Percentiles rank a stretch among this genome's conserved stretches.
These are phyloP conservation scores for Cryptococcus hybrid DNA, from an alignment of 1,284 basidiomycete genomes.

Conservation along the genomic window DNA sequence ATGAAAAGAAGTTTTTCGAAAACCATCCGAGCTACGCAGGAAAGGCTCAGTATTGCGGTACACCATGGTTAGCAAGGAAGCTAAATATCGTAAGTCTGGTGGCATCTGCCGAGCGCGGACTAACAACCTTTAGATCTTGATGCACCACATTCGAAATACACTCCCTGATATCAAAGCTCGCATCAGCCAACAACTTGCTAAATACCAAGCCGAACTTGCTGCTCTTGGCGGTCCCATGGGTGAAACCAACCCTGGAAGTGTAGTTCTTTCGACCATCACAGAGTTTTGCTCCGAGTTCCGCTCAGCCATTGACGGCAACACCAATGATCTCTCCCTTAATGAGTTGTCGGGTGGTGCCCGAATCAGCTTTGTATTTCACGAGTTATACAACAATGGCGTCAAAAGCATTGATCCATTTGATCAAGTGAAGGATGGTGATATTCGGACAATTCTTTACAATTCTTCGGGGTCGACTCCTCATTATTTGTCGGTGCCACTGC, in stretches of 20 bases:
- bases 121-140: slow-evolving; percentile 67
- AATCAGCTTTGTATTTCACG: slow-evolving; percentile 98
- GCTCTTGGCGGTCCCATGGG: slow-evolving; percentile 85
- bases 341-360: slow-evolving; percentile 96
- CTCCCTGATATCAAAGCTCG: slow-evolving; percentile 96
- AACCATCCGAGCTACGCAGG: slow-evolving; percentile 86
- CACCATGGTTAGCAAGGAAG: slow-evolving; percentile 94
- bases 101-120: background rate
- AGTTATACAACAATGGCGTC: slow-evolving; percentile 94
- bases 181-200: slow-evolving; percentile 81
- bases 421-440: slow-evolving; percentile 97
- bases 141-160: slow-evolving; percentile 96
- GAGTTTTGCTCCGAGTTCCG: slow-evolving; percentile 97
- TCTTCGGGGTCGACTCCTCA: slow-evolving; percentile 92
- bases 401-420: slow-evolving; percentile 97
- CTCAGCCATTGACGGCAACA: slow-evolving; percentile 94
- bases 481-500: slow-evolving; percentile 95
- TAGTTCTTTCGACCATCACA: slow-evolving; percentile 93
- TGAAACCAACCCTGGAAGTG: slow-evolving; percentile 77
- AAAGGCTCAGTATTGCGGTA: slow-evolving; percentile 95
- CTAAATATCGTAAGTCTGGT: slow-evolving; percentile 77
- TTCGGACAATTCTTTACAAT: slow-evolving; percentile 93
- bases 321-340: slow-evolving; percentile 89
- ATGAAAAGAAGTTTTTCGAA: slow-evolving; percentile 91
- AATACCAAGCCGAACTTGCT: slow-evolving; percentile 79